These are phyloP conservation scores for Gliomastix tumulicola DNA, from an alignment of 2,329 filamentous ascomycete species.

Conservation along the genomic window DNA sequence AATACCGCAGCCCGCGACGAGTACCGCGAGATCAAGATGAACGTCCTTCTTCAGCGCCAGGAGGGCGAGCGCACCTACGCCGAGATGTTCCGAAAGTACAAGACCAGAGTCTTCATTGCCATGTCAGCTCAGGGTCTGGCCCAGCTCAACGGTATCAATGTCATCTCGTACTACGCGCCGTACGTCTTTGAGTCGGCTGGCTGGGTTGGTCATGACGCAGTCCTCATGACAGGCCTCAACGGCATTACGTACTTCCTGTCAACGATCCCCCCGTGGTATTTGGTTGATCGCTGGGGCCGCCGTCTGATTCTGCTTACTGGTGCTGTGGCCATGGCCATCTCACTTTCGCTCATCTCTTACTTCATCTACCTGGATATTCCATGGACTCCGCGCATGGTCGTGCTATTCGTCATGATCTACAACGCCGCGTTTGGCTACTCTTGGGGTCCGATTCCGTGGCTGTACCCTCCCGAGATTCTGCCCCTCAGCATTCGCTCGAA, in stretches of 20 bases:
- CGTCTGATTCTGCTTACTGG: slow-evolving; percentile 85
- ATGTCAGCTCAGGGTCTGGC: slow-evolving; percentile 97
- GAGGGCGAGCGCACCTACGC: slow-evolving; percentile 87
- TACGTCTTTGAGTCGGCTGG: slow-evolving; percentile 94
- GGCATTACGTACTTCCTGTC: slow-evolving; percentile 82
- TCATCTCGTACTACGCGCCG: slow-evolving; percentile 98
- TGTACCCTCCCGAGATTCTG: slow-evolving; percentile 97
- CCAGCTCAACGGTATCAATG: slow-evolving; percentile 97
- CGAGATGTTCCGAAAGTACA: slow-evolving; percentile 94
- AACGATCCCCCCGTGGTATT: slow-evolving; percentile 93
- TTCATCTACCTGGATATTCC: slow-evolving; percentile 84
- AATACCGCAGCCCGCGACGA: slow-evolving; percentile 88
- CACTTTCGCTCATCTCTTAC: slow-evolving; percentile 86
- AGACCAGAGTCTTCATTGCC: slow-evolving; percentile 89
- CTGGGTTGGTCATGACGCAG: slow-evolving; percentile 85
- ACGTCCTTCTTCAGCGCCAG: slow-evolving; percentile 85
- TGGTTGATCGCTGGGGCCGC: slow-evolving; percentile 88
- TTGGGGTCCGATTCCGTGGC: slow-evolving; percentile 97
- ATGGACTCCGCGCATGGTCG: slow-evolving; percentile 76
- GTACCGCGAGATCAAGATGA: slow-evolving; percentile 98
- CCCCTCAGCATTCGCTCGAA: slow-evolving; percentile 95
- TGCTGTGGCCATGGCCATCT: slow-evolving; percentile 81
- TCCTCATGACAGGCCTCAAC: slow-evolving; percentile 97
- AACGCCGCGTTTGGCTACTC: slow-evolving; percentile 93
- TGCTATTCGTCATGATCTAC: slow-evolving; percentile 95